phyloP scores from a whole-genome alignment of 2,329 filamentous ascomycete species.

The Xylaria digitata region DNA sequence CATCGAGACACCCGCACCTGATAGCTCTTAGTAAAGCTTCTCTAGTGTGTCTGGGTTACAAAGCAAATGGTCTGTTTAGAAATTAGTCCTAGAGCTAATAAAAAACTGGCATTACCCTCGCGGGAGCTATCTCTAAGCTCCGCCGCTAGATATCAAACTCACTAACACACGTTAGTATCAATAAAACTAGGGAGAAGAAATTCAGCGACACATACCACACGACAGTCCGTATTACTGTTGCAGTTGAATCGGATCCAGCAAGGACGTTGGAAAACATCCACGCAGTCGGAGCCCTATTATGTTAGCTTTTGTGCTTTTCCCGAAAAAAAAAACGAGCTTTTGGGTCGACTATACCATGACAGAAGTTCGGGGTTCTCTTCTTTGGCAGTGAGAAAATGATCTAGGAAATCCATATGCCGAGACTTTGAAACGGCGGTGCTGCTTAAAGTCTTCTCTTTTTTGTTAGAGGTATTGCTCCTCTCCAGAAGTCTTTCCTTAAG shows the following conservation, averaged over 20 bases:
- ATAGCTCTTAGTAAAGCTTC: conserved; percentile 47
- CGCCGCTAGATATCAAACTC: conserved; percentile 5
- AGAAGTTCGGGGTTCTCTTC: conserved; percentile 36
- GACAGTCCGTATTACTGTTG: conserved; percentile 47
- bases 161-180: conserved; percentile 12
- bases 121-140: neutral
- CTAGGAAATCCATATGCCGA: conserved; percentile 15
- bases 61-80: conserved; percentile 43
- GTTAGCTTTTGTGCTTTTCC: conserved; percentile 3
- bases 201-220: conserved; percentile 13
- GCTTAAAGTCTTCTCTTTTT: conserved; percentile 17
- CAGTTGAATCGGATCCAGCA: conserved; percentile 37
- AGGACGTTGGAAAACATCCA: conserved; percentile 41
- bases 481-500: conserved; percentile 23
- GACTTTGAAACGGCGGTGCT: conserved; percentile 7
- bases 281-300: conserved; percentile 40
- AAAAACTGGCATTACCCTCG: neutral
- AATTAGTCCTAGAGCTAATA: neutral
- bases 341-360: conserved; percentile 34
- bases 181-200: neutral
- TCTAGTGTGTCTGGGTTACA: conserved; percentile 42
- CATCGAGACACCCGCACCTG: conserved; percentile 42
- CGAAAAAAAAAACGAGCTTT: neutral
- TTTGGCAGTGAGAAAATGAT: conserved; percentile 33
- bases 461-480: neutral